phyloP scores from a whole-genome alignment of 768 basidiomycete genomes.

The Leucocoprinus sp. region DNA sequence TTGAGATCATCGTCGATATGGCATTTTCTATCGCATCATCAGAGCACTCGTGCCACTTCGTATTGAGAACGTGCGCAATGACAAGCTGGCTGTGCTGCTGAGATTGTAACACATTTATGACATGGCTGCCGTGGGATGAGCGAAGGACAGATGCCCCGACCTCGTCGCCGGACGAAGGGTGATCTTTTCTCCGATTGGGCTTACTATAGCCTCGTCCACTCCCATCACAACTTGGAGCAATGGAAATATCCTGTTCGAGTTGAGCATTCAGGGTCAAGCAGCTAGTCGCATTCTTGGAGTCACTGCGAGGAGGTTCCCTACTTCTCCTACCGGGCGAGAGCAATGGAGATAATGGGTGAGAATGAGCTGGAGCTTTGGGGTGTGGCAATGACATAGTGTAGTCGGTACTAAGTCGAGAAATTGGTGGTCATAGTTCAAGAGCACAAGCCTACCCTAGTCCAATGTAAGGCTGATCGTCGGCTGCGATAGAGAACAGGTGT shows the following conservation, averaged over 20 bases:
- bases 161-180: slow-evolving; percentile 27
- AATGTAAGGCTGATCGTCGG: too few relatives aligned
- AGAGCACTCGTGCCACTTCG: slow-evolving; percentile 71
- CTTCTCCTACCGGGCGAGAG: slow-evolving; percentile 34
- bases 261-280: slow-evolving; percentile 61
- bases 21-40: slow-evolving; percentile 65
- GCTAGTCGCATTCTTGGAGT: slow-evolving; percentile 28
- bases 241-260: slow-evolving; percentile 36
- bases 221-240: slow-evolving; percentile 31
- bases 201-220: slow-evolving; percentile 53
- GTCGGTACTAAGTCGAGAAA: slow-evolving; percentile 1
- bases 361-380: slow-evolving; percentile 51
- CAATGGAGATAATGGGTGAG: slow-evolving; percentile 57
- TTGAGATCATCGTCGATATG: slow-evolving; percentile 39
- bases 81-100: slow-evolving; percentile 24
- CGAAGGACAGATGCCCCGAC: slow-evolving; percentile 33
- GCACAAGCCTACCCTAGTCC: too few relatives aligned
- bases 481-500: too few relatives aligned
- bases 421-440: slow-evolving; percentile 4
- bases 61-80: slow-evolving; percentile 47
- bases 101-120: slow-evolving; percentile 27
- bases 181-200: slow-evolving; percentile 20
- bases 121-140: too few relatives aligned
- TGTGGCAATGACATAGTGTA: slow-evolving; percentile 30
- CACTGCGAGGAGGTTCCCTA: slow-evolving; percentile 22